Evolutionary conservation across 768 basidiomycete species (phyloP).

Genomic region (Cystoderma amianthinum): DNA sequence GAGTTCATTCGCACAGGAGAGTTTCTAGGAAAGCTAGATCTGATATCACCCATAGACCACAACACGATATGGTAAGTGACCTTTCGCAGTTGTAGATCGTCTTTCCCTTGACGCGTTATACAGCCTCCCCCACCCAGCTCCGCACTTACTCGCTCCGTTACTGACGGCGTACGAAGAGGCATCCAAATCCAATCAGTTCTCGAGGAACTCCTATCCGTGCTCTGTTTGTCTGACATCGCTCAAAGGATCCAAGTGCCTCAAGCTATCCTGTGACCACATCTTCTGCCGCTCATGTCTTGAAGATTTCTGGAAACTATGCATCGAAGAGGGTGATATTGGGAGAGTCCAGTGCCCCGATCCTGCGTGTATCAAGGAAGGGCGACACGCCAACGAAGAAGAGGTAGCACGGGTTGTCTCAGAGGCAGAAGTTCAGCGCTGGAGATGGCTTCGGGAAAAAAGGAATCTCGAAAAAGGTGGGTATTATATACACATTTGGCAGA

Average conservation of each 20-base stretch:
- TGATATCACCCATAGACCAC: conserved; percentile 21
- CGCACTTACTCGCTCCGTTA: conserved; percentile 39
- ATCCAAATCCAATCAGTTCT: conserved; percentile 46
- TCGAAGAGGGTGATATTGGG: conserved; percentile 71
- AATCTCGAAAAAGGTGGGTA: conserved; percentile 62
- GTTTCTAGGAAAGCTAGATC: conserved; percentile 42
- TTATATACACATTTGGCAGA: background rate
- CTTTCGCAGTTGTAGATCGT: conserved; percentile 4
- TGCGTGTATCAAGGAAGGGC: conserved; percentile 60
- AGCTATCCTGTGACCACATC: conserved; percentile 66
- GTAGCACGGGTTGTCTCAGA: conserved; percentile 65
- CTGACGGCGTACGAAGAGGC: conserved; percentile 43
- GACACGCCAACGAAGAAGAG: conserved; percentile 63
- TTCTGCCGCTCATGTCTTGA: conserved; percentile 79
- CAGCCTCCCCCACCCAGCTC: conserved; percentile 54
- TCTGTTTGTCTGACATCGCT: conserved; percentile 67
- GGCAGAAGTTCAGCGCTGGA: conserved; percentile 65
- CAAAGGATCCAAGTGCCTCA: conserved; percentile 72
- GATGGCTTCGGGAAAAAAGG: conserved; percentile 68
- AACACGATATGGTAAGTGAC: conserved; percentile 31
- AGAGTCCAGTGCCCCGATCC: conserved; percentile 80
- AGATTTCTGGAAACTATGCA: conserved; percentile 79
- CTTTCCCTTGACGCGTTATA: conserved; percentile 4
- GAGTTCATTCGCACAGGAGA: conserved; percentile 66
- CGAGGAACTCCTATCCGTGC: conserved; percentile 60